These are phyloP conservation scores for Solanum pennellii DNA, from an alignment of 257 asterid species.

Conservation along the genomic window DNA sequence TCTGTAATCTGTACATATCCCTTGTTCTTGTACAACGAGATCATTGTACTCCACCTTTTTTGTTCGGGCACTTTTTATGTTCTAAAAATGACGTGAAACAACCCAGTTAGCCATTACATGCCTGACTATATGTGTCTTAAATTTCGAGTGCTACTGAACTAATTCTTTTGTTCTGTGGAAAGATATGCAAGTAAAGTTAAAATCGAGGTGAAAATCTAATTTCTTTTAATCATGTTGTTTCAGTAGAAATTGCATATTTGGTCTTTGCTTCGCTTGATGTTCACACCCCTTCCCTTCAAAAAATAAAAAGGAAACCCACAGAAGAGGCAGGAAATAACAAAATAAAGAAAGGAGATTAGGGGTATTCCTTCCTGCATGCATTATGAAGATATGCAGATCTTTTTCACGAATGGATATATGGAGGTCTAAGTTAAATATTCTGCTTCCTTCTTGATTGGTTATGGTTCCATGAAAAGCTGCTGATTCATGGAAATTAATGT, in stretches of 20 bases:
- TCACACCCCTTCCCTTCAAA: not conserved
- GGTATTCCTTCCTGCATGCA: not conserved
- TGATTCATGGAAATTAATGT: not conserved
- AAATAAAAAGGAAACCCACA: not conserved
- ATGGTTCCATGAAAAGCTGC: not conserved
- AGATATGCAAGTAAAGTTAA: not conserved
- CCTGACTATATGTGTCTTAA: not conserved
- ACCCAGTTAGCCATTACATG: not conserved
- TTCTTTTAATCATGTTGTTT: not conserved
- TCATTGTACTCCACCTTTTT: not conserved
- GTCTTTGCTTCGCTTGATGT: not conserved
- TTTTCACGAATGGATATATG: not conserved
- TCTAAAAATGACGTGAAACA: not conserved
- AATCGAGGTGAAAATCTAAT: not conserved
- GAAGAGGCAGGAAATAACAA: not conserved
- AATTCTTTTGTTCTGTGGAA: not conserved
- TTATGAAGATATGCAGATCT: not conserved
- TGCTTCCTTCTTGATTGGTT: not conserved
- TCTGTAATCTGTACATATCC: not conserved
- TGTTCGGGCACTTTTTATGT: not conserved
- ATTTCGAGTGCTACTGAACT: not conserved
- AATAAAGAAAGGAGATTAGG: not conserved
- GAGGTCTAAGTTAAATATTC: not conserved
- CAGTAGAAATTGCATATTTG: not conserved
- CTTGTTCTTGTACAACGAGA: not conserved